Evolutionary conservation across 2,329 filamentous ascomycete genomes (phyloP).

Genomic region (Calonectria henricotiae): DNA sequence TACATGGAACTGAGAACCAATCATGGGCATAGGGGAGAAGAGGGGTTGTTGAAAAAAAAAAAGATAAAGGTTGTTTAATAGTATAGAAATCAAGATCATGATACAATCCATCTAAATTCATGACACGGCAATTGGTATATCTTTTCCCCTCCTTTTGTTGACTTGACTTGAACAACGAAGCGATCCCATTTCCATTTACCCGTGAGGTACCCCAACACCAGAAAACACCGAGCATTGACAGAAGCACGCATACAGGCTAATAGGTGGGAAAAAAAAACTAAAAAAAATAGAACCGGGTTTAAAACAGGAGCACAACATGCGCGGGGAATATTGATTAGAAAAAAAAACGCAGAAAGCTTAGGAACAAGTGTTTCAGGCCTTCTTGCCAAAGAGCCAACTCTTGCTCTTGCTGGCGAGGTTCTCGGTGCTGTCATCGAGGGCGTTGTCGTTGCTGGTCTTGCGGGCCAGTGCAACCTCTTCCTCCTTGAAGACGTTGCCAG

Average conservation of each 20-base stretch:
- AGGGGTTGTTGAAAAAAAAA: constrained; percentile 33
- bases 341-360: constrained; percentile 16
- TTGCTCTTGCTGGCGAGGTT: constrained; percentile 61
- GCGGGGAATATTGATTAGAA: constrained; percentile 15
- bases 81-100: constrained; percentile 44
- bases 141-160: constrained; percentile 36
- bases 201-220: constrained; percentile 43
- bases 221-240: constrained; percentile 50
- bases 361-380: constrained; percentile 56
- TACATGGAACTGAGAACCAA: constrained; percentile 27
- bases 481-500: constrained; percentile 78
- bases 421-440: constrained; percentile 55
- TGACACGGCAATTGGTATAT: constrained; percentile 46
- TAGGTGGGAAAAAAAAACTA: not conserved
- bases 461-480: constrained; percentile 58
- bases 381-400: constrained; percentile 68
- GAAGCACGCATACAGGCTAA: constrained; percentile 17
- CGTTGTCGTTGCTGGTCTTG: constrained; percentile 55
- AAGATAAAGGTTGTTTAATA: constrained; percentile 42
- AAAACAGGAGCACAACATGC: constrained; percentile 7
- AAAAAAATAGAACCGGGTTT: not conserved
- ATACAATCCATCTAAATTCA: constrained; percentile 38
- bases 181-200: constrained; percentile 34
- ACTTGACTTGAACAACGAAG: constrained; percentile 26
- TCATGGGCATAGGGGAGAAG: constrained; percentile 26